phyloP scores from a whole-genome alignment of 2,329 filamentous ascomycete species.

The Acephala macrosclerotiorum region DNA sequence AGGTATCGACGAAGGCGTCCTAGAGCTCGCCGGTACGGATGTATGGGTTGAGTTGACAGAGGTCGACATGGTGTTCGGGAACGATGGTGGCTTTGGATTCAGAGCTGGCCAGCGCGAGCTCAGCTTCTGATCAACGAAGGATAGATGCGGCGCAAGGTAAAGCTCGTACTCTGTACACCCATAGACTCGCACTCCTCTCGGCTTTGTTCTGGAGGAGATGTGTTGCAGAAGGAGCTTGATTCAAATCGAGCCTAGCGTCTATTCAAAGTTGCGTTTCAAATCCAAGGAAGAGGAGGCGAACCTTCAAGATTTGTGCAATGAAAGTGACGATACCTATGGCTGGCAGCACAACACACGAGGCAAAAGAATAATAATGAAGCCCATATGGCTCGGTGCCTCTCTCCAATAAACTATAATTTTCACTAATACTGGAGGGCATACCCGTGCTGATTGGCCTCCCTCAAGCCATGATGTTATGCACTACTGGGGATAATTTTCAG shows the following conservation, averaged over 20 bases:
- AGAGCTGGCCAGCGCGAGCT: constrained; percentile 36
- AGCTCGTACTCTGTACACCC: constrained; percentile 24
- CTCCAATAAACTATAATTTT: neutral
- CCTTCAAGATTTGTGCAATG: constrained; percentile 16
- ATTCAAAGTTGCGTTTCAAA: constrained; percentile 12
- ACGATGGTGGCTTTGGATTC: constrained; percentile 14
- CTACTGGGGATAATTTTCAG: neutral
- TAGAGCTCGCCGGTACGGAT: constrained; percentile 44
- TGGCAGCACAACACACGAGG: neutral
- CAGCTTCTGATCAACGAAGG: constrained; percentile 27
- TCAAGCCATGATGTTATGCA: constrained; percentile 28
- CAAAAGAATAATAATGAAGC: neutral
- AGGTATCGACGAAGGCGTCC: constrained; percentile 40
- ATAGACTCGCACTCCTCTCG: constrained; percentile 28
- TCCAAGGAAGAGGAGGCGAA: constrained; percentile 8
- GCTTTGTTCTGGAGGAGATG: constrained; percentile 22
- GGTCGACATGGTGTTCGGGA: constrained; percentile 42
- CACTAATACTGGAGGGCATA: neutral
- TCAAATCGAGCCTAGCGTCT: constrained; percentile 27
- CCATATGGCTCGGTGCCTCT: neutral
- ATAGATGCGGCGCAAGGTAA: constrained; percentile 24
- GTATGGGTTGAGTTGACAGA: constrained; percentile 47
- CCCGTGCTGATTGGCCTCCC: constrained; percentile 26
- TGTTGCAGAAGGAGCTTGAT: constrained; percentile 27
- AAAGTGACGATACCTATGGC: neutral